Base-by-base conservation (phyloP, 768 basidiomycete genomes). In the Boletus patriciae region DNA sequence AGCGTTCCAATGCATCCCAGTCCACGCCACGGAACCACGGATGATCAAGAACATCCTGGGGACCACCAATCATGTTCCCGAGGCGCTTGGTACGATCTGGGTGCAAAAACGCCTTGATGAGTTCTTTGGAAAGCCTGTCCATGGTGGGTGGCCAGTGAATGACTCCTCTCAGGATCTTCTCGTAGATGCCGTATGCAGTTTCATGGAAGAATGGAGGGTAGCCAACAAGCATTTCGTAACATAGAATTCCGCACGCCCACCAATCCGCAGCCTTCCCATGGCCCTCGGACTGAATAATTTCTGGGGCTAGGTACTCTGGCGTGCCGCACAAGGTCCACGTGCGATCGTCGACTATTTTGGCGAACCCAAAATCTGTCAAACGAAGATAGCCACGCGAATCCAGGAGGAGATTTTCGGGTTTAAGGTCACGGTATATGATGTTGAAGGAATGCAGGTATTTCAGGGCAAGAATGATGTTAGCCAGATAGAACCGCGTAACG, bases 131-230 rank as follows among this genome's bases (percentile, higher is more conserved):
- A 29, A 94, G 83, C 19, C 85, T 83, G 68, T 98, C 95, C 78
- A 98, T 87, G 59, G 83, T 86, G 55, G 80, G 81, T n/a, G 96
- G 96, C 87, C 94, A 98, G 61, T 91, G 83, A 46, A 97, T 88
- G 58, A 87, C 83, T 29, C 92, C 92, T 55, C 82, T 84, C 40
- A 99, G 77, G 61, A 99, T 98, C 77, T 95, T 96, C 77, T 99
- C 96, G 72, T 98, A 98, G 74, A 98, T 98, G 45, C 93, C 95
- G 72, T 96, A 91, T 0, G 95, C 88, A n/a, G 93, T 92, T 71
- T 97, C 92, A 69, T 98, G 94, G 73, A 93, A 98, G 80, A 98
- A 99, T 21, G 97, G 97, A 27, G 96, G 95, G 68, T 96, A 98
- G 2, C 97, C 97, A 33, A 96, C 96, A 43, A 99, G 84, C 94